Evolutionary conservation across 2,329 filamentous ascomycete species (phyloP).

Genomic region (Aphanocladium album): DNA sequence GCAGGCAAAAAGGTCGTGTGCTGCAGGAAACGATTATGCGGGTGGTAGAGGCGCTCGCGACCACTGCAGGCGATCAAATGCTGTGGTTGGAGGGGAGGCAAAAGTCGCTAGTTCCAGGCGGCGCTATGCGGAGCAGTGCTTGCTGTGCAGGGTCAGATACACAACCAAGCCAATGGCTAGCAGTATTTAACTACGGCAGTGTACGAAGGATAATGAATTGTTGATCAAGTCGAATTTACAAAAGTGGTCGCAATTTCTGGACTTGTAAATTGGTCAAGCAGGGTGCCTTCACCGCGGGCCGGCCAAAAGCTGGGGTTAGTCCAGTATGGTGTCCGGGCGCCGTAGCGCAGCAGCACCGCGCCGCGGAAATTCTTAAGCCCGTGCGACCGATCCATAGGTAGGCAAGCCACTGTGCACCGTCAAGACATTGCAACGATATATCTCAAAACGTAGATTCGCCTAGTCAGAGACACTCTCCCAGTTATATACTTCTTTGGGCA

Average conservation of each 20-base stretch:
- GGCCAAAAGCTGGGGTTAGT: slow-evolving; percentile 6
- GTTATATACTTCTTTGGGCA: not conserved
- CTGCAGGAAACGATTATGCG: not conserved
- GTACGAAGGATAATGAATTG: too few species aligned
- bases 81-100: slow-evolving; percentile 8
- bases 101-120: slow-evolving; percentile 9
- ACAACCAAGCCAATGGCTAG: not conserved
- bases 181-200: not conserved
- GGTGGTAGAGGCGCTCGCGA: not conserved
- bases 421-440: not conserved
- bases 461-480: too few species aligned
- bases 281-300: not conserved
- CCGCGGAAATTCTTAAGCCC: slow-evolving; percentile 13
- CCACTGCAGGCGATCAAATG: slow-evolving; percentile 1
- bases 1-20: not conserved
- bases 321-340: not conserved
- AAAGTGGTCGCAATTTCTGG: not conserved
- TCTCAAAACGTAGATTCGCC: too few species aligned
- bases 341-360: not conserved
- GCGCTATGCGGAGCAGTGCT: slow-evolving; percentile 8
- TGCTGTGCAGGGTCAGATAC: not conserved
- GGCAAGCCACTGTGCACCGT: not conserved
- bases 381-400: slow-evolving; percentile 1
- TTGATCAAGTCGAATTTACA: not conserved
- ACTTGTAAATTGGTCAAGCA: not conserved